Conservation (phyloP, 1,139 yeast species). For the Scheffersomyces stambukii region DNA sequence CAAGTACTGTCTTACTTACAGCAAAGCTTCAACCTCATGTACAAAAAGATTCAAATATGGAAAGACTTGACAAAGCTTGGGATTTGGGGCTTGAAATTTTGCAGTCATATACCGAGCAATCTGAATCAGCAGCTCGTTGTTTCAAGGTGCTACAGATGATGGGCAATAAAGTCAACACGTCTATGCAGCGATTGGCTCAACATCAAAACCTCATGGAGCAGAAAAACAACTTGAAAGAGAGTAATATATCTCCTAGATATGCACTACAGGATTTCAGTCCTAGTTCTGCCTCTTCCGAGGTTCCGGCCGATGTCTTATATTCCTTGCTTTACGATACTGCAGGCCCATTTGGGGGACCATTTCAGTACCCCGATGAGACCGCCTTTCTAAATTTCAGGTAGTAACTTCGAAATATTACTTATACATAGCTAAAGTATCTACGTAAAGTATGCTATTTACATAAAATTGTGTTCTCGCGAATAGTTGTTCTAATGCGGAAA, state of each 20-base stretch:
- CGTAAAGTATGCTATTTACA: too few species aligned
- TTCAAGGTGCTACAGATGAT: slow-evolving; percentile 11
- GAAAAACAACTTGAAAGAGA: too few species aligned
- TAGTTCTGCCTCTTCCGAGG: slow-evolving; percentile 6
- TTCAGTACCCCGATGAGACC: slow-evolving; percentile 8
- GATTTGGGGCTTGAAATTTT: slow-evolving; percentile 8
- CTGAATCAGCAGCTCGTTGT: slow-evolving; percentile 12
- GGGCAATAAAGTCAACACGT: slow-evolving; percentile 6
- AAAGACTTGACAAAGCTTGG: slow-evolving; percentile 8
- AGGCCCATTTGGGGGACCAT: slow-evolving; percentile 12
- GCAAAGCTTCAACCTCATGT: slow-evolving; percentile 10
- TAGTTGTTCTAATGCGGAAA: too few species aligned
- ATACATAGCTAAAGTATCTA: too few species aligned
- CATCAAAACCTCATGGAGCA: too few species aligned
- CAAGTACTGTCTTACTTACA: slow-evolving; percentile 10
- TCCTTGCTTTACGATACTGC: slow-evolving; percentile 11
- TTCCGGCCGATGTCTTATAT: slow-evolving; percentile 11
- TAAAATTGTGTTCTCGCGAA: too few species aligned
- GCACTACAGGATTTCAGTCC: slow-evolving; percentile 5
- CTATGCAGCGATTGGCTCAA: slow-evolving; percentile 4
- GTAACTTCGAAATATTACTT: too few species aligned
- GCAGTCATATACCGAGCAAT: slow-evolving; percentile 9
- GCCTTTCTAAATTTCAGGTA: slow-evolving; percentile 3
- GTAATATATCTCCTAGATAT: slow-evolving; percentile 4
- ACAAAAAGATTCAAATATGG: slow-evolving; percentile 6